Evolutionary conservation across 2,329 filamentous ascomycete species (phyloP), one percentile per base, ranked within the genome.

Genomic region (Mycosphaerelloides madeirae): DNA sequence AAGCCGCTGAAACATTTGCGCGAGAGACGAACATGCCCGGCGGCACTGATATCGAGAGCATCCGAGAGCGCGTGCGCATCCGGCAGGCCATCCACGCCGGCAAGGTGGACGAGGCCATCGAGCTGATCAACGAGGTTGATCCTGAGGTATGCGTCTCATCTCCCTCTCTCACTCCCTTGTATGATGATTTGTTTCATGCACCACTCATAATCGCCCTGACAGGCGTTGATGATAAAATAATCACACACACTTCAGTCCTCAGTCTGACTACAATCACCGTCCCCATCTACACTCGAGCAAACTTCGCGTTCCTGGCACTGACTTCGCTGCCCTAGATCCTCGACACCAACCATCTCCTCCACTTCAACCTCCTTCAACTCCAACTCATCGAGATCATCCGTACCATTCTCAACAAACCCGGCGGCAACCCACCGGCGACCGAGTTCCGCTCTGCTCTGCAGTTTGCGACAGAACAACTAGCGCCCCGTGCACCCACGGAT

Each of bases 181-280:
- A 90, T 93, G 93, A 98, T 98, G 95, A 95, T 76, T 87, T 76
- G 77, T 90, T 82, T 95, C 91, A 98, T 98, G 93, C 93, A 98
- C 93, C 93, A 98, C 93, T 89, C 93, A 88, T 93, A 97, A 80
- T 76, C 76, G 78, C 81, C 82, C 53, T 79, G 75, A 76, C 80
- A 81, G 83, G 55, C 80, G 71, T 80, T 93, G 93, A 94, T 94
- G 91, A 97, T 78, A 25, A 25, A 6, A 5, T 25, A 81, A 82
- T 83, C 75, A 74, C 80, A 78, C 72, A 73, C 75, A 80, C 83
- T 85, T 86, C 83, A 87, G 81, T 86, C 81, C 79, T 86, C 80
- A 85, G 80, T 83, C 89, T 93, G 87, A 94, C 75, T 77, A 47
- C 36, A 20, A 3, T 8, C 18, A 25, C 32, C n/a, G 8, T n/a